Evolutionary conservation across 2,329 filamentous ascomycete species (phyloP), one percentile per base, ranked within the genome.

Genomic region (Pseudocercospora fijiensis): DNA sequence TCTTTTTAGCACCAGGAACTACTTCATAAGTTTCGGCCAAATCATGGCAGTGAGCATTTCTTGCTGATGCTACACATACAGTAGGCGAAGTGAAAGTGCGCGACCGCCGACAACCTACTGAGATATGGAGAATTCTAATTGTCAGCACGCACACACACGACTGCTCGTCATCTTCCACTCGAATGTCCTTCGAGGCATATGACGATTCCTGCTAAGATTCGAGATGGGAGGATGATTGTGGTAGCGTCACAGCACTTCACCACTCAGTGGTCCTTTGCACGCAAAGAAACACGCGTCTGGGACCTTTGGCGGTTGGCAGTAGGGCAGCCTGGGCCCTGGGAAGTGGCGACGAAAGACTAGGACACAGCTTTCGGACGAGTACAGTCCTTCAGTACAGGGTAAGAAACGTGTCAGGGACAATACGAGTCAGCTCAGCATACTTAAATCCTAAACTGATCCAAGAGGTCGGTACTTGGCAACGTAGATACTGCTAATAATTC

Each of bases 391-490:
- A 53, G 20, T 10, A 52, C 16, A 24, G 49, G 20, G 24, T 16
- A 7, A 52, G 49, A 26, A n/a, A 30, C 24, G 49, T 53, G 22
- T 28, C 49, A 53, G 16, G 26, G 16, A 26, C 49, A 13, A 18
- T n/a, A 4, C 49, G 49, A 30, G 26, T 53, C 49, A 20, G 49
- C 49, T 28, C 28, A 4, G 16, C n/a, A n/a, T n/a, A n/a, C n/a
- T n/a, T n/a, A n/a, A n/a, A n/a, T 26, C 26, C 28, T 24, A 53
- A n/a, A 20, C 13, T 27, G 22, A 3, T 8, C 11, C 26, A 18
- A 53, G 49, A 53, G 49, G 49, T 18, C 28, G 49, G 49, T 27
- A 26, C 49, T 20, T 30, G 49, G 49, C 49, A 53, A 53, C 49
- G 49, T 53, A 53, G 49, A 53, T 26, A 24, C 24, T 53, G 16